These are phyloP conservation scores for Suhomyces kunorum DNA, from an alignment of 1,139 yeast species.

Conservation along the genomic window DNA sequence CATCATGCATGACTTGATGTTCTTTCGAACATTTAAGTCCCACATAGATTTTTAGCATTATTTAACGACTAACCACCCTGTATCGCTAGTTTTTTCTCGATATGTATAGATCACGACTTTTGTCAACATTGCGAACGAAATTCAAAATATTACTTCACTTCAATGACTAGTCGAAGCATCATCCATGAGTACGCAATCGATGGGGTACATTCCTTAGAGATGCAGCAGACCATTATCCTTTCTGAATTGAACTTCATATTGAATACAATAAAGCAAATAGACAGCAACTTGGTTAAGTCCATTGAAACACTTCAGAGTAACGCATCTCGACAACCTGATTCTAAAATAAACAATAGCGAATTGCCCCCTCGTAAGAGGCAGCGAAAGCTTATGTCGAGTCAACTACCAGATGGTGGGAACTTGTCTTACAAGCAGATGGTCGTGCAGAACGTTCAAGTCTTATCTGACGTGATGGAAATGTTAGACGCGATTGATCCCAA, in stretches of 20 bases:
- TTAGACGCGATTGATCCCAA: constrained; percentile 15
- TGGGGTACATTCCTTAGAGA: constrained; percentile 1
- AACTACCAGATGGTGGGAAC: neutral
- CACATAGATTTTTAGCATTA: constrained; percentile 3
- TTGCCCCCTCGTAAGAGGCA: neutral
- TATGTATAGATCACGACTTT: neutral
- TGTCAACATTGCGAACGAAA: neutral
- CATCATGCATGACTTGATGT: constrained; percentile 1
- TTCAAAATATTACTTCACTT: neutral
- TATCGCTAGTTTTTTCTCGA: no score
- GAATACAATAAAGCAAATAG: constrained; percentile 32
- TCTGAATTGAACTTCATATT: constrained; percentile 37
- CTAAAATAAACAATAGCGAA: neutral
- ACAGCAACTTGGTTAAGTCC: constrained; percentile 30
- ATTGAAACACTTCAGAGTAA: constrained; percentile 10
- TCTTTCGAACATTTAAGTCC: neutral
- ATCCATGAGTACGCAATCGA: no score
- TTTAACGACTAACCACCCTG: neutral
- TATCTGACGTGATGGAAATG: constrained; percentile 18
- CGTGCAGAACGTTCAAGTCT: constrained; percentile 17
- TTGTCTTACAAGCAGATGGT: constrained; percentile 17
- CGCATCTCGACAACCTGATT: neutral
- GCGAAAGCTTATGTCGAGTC: neutral
- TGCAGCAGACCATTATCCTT: constrained; percentile 29
- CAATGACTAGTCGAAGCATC: neutral